These are phyloP conservation scores for Teunomyces panamensis DNA, from an alignment of 805 yeast species.

Conservation along the genomic window DNA sequence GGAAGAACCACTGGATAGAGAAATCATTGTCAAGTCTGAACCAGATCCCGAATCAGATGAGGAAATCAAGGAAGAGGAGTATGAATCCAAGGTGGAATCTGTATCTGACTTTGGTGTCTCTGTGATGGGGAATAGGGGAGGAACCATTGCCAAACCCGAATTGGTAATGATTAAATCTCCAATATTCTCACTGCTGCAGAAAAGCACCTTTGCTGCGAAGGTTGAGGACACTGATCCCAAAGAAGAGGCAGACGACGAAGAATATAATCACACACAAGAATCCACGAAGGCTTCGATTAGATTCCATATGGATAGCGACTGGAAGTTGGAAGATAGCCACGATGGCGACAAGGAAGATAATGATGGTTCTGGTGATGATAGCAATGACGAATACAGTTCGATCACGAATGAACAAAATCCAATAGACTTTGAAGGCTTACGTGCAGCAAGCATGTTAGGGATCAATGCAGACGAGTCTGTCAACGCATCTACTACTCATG, in stretches of 20 bases:
- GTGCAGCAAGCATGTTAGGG: slow-evolving; percentile 4
- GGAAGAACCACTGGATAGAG: background rate
- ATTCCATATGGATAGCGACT: slow-evolving; percentile 32
- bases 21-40: background rate
- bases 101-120: background rate
- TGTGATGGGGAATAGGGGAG: background rate
- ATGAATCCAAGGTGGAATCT: background rate
- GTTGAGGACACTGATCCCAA: background rate
- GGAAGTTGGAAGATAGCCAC: slow-evolving; percentile 38
- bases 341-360: slow-evolving; percentile 41
- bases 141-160: background rate
- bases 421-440: slow-evolving; percentile 11
- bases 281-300: slow-evolving; percentile 18
- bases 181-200: background rate
- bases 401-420: background rate
- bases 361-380: slow-evolving; percentile 24
- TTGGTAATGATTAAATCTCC: background rate
- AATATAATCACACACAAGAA: slow-evolving; percentile 6
- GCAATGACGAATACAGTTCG: background rate
- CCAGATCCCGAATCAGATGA: background rate
- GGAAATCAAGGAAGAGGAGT: background rate
- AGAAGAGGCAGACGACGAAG: background rate
- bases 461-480: slow-evolving; percentile 3
- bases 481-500: slow-evolving; percentile 12
- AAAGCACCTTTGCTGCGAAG: background rate